Evolutionary conservation across 1,139 yeast genomes (phyloP).

Genomic region (Yamadazyma trypodendri): DNA sequence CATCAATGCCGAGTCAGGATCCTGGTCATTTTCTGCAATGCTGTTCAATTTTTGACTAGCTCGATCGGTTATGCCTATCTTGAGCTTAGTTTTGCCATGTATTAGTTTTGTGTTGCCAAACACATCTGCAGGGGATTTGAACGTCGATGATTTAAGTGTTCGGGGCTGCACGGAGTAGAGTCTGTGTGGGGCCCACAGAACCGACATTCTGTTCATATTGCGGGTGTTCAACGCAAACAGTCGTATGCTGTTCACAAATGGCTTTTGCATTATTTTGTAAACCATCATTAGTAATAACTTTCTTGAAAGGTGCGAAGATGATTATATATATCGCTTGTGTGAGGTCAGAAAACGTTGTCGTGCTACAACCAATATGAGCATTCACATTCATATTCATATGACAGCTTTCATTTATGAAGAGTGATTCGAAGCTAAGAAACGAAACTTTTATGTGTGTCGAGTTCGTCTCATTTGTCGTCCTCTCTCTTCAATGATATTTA

Average conservation of each 20-base stretch:
- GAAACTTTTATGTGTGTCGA: neutral
- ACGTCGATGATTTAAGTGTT: slow-evolving; percentile 13
- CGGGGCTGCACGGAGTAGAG: slow-evolving; percentile 11
- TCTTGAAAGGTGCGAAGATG: neutral
- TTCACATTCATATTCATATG: too few species aligned
- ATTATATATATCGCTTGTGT: neutral
- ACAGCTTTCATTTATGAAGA: too few species aligned
- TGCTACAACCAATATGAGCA: neutral
- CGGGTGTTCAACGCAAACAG: neutral
- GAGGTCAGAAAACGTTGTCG: neutral
- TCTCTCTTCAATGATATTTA: neutral
- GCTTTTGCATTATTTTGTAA: neutral
- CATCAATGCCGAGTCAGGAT: slow-evolving; percentile 62
- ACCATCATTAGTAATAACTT: slow-evolving; percentile 1
- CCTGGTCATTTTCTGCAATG: slow-evolving; percentile 57
- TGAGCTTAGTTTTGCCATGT: slow-evolving; percentile 36
- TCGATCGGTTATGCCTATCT: slow-evolving; percentile 39
- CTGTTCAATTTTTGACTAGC: slow-evolving; percentile 52
- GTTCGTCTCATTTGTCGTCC: neutral
- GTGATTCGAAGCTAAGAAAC: too few species aligned
- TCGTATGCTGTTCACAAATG: neutral
- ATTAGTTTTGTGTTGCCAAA: slow-evolving; percentile 15
- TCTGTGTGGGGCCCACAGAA: neutral
- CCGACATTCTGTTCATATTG: neutral
- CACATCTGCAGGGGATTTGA: slow-evolving; percentile 9